These are phyloP conservation scores for Candida corydali DNA, from an alignment of 805 yeast genomes.

Conservation along the genomic window DNA sequence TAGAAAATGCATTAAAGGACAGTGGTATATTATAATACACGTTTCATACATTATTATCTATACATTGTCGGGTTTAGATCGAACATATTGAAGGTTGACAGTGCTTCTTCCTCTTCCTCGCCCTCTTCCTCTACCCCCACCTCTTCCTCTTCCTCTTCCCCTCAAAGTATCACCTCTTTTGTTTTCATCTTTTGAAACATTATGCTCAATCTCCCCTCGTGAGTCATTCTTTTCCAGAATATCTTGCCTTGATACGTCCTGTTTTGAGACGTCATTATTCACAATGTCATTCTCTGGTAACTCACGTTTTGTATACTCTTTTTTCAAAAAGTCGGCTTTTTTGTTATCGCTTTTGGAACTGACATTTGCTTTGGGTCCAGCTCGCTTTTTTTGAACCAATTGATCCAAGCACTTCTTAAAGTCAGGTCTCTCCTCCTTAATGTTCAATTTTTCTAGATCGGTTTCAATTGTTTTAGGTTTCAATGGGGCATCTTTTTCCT, in stretches of 20 bases:
- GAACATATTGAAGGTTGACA: slow-evolving; percentile 22
- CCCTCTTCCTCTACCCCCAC: no score
- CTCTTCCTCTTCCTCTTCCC: no score
- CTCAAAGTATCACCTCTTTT: no score
- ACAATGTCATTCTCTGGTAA: neutral
- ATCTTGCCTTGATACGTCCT: slow-evolving; percentile 2
- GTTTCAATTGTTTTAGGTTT: neutral
- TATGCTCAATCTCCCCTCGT: no score
- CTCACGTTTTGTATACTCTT: neutral
- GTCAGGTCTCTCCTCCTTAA: slow-evolving; percentile 20
- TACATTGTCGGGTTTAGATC: slow-evolving; percentile 10
- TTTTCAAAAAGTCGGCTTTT: no score
- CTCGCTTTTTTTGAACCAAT: slow-evolving; percentile 16
- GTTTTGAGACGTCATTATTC: neutral
- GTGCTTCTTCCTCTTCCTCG: slow-evolving; percentile 14
- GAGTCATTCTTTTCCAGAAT: no score
- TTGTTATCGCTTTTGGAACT: no score
- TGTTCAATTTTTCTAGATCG: slow-evolving; percentile 1
- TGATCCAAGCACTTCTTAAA: slow-evolving; percentile 27
- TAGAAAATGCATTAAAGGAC: slow-evolving; percentile 72
- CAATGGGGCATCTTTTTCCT: neutral
- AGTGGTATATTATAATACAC: slow-evolving; percentile 55
- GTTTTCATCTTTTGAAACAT: no score
- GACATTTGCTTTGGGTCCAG: slow-evolving; percentile 2
- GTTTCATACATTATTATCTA: slow-evolving; percentile 3